Evolutionary conservation across 257 asterid genomes (phyloP).

Genomic region (Phtheirospermum japonicum): DNA sequence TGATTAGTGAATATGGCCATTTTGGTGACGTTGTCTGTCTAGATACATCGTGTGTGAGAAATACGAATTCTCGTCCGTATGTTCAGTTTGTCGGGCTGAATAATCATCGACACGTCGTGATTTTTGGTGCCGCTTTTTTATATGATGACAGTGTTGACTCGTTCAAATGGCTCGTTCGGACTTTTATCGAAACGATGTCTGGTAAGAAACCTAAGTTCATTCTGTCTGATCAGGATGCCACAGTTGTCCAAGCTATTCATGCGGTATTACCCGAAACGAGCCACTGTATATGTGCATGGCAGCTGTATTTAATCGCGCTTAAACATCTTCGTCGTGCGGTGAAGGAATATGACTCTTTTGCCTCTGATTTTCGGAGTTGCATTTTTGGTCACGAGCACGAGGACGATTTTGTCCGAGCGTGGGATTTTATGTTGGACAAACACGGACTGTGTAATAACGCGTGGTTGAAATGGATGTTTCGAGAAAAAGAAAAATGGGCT

Average conservation of each 20-base stretch:
- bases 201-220: constrained; percentile 52
- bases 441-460: constrained; percentile 47
- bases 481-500: constrained; percentile 66
- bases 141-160: constrained; percentile 55
- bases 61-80: constrained; percentile 43
- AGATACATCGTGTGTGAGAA: constrained; percentile 47
- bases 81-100: constrained; percentile 53
- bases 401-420: constrained; percentile 46
- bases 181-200: constrained; percentile 51
- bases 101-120: constrained; percentile 46
- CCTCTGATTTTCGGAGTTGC: constrained; percentile 41
- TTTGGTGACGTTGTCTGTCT: constrained; percentile 63
- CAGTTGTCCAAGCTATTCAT: constrained; percentile 59
- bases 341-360: constrained; percentile 43
- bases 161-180: constrained; percentile 52
- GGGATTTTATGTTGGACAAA: constrained; percentile 54
- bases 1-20: constrained; percentile 51
- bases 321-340: constrained; percentile 47
- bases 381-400: constrained; percentile 56
- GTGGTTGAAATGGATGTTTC: constrained; percentile 68
- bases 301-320: constrained; percentile 52
- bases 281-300: constrained; percentile 59
- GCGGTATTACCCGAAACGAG: constrained; percentile 52
- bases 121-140: constrained; percentile 61
- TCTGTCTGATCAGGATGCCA: constrained; percentile 60